A percentile compares a stretch with the other conserved stretches of the same genome.
Evolutionary conservation across 352 stramenopile species (phyloP).

Genomic region (Thalassiosira oceanica): DNA sequence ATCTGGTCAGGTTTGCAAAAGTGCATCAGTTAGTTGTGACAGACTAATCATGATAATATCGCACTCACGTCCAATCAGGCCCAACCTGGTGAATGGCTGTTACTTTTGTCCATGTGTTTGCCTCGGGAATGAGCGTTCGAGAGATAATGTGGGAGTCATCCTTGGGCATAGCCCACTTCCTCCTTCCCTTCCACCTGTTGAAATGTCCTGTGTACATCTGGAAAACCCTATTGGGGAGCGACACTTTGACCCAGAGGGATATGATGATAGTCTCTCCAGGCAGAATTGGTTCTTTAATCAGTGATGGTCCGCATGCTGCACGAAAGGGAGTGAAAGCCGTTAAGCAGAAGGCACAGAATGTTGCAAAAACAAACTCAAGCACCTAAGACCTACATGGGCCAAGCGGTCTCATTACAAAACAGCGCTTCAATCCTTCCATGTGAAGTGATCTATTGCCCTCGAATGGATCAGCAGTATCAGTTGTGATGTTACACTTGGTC

Average conservation of each 20-base stretch:
- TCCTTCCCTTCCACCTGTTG: slow-evolving; percentile 2
- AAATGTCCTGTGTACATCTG: slow-evolving; percentile 33
- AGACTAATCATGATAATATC: too few species aligned
- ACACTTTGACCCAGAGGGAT: neutral
- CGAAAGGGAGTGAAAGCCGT: too few species aligned
- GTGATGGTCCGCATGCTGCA: too few species aligned
- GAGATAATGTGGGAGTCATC: slow-evolving; percentile 24
- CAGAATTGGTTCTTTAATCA: neutral
- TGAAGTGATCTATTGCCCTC: slow-evolving; percentile 1
- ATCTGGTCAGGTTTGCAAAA: too few species aligned
- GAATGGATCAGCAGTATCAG: neutral
- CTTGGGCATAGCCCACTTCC: slow-evolving; percentile 4
- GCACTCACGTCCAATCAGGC: slow-evolving; percentile 28
- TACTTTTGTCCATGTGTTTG: slow-evolving; percentile 15
- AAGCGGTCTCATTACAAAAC: slow-evolving; percentile 8
- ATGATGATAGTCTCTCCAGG: neutral
- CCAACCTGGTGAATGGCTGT: slow-evolving; percentile 17
- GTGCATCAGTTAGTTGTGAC: too few species aligned
- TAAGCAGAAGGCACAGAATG: too few species aligned
- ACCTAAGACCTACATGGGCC: too few species aligned
- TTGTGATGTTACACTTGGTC: slow-evolving; percentile 3
- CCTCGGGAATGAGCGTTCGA: slow-evolving; percentile 9
- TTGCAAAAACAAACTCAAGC: too few species aligned
- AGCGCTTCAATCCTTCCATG: slow-evolving; percentile 2
- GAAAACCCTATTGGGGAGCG: slow-evolving; percentile 12